phyloP scores from a whole-genome alignment of 129 eudicot genomes.

The Cynara cardunculus region DNA sequence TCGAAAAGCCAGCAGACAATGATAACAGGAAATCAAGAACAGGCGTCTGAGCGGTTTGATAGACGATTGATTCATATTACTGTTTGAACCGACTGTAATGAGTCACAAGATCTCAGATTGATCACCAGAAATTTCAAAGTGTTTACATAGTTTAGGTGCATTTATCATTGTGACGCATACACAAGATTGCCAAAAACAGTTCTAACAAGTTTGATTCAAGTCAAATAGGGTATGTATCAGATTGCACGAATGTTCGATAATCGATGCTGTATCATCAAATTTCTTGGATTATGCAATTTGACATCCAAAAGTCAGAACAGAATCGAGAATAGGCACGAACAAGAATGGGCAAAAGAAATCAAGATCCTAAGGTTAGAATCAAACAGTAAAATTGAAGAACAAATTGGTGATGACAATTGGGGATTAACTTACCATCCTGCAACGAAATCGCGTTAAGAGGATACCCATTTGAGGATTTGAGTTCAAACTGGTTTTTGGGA shows the following conservation, averaged over 20 bases:
- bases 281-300: background rate
- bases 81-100: constrained; percentile 21
- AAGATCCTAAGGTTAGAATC: background rate
- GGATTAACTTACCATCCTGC: constrained; percentile 48
- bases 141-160: background rate
- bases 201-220: background rate
- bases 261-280: background rate
- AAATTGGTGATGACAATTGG: background rate
- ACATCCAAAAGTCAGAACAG: background rate
- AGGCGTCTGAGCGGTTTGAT: constrained; percentile 23
- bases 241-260: background rate
- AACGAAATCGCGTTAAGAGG: constrained; percentile 68
- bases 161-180: background rate
- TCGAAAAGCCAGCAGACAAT: constrained; percentile 22
- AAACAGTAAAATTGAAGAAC: background rate
- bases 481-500: constrained; percentile 53
- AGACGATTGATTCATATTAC: constrained; percentile 13
- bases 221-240: background rate
- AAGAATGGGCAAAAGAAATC: background rate
- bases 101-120: constrained; percentile 9
- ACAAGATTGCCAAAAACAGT: background rate
- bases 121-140: background rate
- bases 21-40: constrained; percentile 35
- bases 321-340: background rate
- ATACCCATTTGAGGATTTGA: constrained; percentile 66